phyloP scores from a whole-genome alignment of 495 filamentous ascomycete species.

The Ramalina peruviana region DNA sequence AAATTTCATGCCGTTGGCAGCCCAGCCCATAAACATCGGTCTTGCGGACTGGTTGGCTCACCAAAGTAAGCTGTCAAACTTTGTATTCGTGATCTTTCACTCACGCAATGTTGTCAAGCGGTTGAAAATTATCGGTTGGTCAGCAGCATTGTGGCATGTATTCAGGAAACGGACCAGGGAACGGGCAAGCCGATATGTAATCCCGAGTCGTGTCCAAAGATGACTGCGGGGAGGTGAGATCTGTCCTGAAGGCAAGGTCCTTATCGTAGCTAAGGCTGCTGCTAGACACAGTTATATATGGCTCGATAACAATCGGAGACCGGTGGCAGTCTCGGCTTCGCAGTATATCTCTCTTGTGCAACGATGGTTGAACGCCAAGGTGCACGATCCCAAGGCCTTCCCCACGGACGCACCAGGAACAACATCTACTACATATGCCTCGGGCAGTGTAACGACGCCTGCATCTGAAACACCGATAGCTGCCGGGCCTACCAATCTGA shows the following conservation, averaged over 20 bases:
- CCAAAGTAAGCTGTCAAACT: conserved; percentile 49
- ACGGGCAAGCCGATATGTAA: conserved; percentile 67
- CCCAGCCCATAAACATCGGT: conserved; percentile 77
- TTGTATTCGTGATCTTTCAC: background rate
- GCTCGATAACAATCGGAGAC: conserved; percentile 53
- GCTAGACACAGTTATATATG: conserved; percentile 80
- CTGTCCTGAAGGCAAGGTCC: conserved; percentile 7
- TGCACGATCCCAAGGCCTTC: conserved; percentile 74
- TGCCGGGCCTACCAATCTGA: conserved; percentile 33
- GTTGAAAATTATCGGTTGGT: conserved; percentile 84
- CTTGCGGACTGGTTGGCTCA: conserved; percentile 89
- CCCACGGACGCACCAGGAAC: conserved; percentile 55
- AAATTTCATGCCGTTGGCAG: conserved; percentile 89
- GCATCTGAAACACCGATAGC: conserved; percentile 36
- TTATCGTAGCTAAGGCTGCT: conserved; percentile 1
- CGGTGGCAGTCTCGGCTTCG: conserved; percentile 56
- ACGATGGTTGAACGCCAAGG: conserved; percentile 86
- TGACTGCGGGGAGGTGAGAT: conserved; percentile 78
- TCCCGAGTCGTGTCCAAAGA: conserved; percentile 65
- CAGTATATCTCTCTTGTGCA: conserved; percentile 89
- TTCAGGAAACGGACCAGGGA: conserved; percentile 63
- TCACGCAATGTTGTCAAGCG: conserved; percentile 13
- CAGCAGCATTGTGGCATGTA: conserved; percentile 67
- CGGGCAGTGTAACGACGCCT: conserved; percentile 44
- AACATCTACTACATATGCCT: conserved; percentile 45